Evolutionary conservation across 2,329 filamentous ascomycete genomes (phyloP), one percentile per base, ranked within the genome.

Genomic region (Fusarium annulatum): DNA sequence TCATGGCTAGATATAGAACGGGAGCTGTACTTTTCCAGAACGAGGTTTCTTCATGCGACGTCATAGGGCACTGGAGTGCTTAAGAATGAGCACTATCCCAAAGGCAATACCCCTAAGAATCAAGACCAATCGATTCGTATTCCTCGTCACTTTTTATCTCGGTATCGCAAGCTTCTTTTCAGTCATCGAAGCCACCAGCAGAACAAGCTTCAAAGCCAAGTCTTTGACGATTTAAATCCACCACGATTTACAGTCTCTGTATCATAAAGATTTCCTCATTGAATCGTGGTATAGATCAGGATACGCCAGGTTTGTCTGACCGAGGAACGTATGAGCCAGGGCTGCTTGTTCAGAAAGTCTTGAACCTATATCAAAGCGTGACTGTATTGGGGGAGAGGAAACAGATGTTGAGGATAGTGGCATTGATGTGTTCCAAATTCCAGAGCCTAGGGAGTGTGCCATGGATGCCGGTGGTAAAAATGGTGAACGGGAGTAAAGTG

Each of bases 31-130:
- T 18, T 11, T 23, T 43, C 28, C 3, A 18, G 9, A 43, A 16
- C 0, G 7, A 43, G 1, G 5, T 11, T 43, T 23, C 42, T 23
- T 18, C 6, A 10, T 43, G 5, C 3, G 7, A n/a, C 4, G 9
- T 5, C 9, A 9, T 5, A 3, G 8, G 12, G 9, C n/a, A 42
- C 14, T n/a, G 21, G 5, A n/a, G 14, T n/a, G 19, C 41, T 42
- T 10, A 3, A n/a, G 21, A 42, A 42, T 8, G 41, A 42, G 9
- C 4, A n/a, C 8, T n/a, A n/a, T n/a, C 39, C 14, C 9, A 5
- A 21, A 39, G 10, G 38, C 2, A 39, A 19, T 11, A 7, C 8
- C 19, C 38, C 38, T 14, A 12, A 8, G 7, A 21, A 12, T 39
- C 9, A 42, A 42, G 39, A 9, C 19, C 21, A 42, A 4, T n/a